Percentiles rank a stretch among this genome's conserved stretches.
Evolutionary conservation across 202 grass and related monocot species (phyloP).

Genomic region (Cymbopogon flexuosus): DNA sequence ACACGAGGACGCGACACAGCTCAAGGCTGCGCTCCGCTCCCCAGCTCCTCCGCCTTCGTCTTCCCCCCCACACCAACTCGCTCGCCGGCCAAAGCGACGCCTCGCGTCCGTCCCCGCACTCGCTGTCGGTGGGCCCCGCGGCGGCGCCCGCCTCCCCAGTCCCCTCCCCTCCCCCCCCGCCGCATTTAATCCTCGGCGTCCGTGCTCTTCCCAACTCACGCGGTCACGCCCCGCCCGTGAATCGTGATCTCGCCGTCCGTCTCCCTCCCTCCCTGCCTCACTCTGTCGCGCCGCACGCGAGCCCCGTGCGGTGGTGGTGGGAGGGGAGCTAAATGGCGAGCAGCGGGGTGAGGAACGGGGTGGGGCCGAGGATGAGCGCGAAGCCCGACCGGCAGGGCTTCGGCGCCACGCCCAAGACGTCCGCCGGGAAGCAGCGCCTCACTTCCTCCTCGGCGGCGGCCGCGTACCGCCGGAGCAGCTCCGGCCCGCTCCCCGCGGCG

Average conservation of each 20-base stretch:
- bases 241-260: conserved; percentile 15
- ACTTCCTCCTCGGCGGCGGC: conserved; percentile 26
- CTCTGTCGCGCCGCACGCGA: neutral
- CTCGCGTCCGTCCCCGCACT: too few relatives aligned
- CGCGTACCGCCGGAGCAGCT: conserved; percentile 55
- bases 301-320: neutral
- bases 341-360: conserved; percentile 46
- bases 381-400: conserved; percentile 58
- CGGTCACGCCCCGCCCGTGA: conserved; percentile 27
- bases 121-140: conserved; percentile 29
- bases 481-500: conserved; percentile 46
- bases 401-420: conserved; percentile 59
- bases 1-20: conserved; percentile 20
- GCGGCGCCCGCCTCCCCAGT: neutral
- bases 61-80: conserved; percentile 7
- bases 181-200: conserved; percentile 43
- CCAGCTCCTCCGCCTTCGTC: neutral
- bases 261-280: too few relatives aligned
- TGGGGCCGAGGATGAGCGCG: conserved; percentile 34
- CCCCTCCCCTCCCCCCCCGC: neutral
- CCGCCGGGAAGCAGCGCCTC: conserved; percentile 54
- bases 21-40: conserved; percentile 15
- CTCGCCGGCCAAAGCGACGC: conserved; percentile 34
- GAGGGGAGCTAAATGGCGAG: conserved; percentile 38
- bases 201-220: neutral